Evolutionary conservation across 768 basidiomycete genomes (phyloP).

Genomic region (Leccinum olivaceopallidum): DNA sequence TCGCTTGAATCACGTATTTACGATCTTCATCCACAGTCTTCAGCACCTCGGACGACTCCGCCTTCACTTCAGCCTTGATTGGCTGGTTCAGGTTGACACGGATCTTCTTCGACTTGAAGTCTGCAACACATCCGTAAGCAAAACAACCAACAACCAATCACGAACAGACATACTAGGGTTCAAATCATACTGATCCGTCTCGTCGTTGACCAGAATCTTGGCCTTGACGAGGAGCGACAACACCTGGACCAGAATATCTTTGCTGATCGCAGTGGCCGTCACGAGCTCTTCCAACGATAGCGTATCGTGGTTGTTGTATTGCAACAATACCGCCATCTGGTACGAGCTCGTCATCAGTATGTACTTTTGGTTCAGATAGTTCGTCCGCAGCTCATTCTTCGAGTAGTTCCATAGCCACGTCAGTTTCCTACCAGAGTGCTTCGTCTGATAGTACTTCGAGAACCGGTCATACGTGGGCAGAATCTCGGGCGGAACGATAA

Average conservation of each 20-base stretch:
- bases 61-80: slow-evolving; percentile 93
- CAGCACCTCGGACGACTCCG: slow-evolving; percentile 84
- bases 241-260: slow-evolving; percentile 74
- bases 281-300: slow-evolving; percentile 79
- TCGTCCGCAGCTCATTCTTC: slow-evolving; percentile 94
- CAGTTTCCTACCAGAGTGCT: slow-evolving; percentile 92
- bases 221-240: slow-evolving; percentile 75
- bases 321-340: slow-evolving; percentile 92
- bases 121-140: slow-evolving; percentile 35
- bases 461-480: slow-evolving; percentile 88
- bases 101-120: slow-evolving; percentile 93
- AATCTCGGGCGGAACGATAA: slow-evolving; percentile 87
- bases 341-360: slow-evolving; percentile 94
- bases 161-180: slow-evolving; percentile 61
- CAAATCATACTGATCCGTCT: slow-evolving; percentile 86
- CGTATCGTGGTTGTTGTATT: slow-evolving; percentile 91
- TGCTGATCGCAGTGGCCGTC: slow-evolving; percentile 76
- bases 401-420: slow-evolving; percentile 99
- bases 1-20: slow-evolving; percentile 94
- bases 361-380: slow-evolving; percentile 92
- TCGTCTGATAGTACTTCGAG: slow-evolving; percentile 88
- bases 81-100: slow-evolving; percentile 89
- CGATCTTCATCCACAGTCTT: slow-evolving; percentile 91
- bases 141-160: background rate
- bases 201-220: slow-evolving; percentile 87